Conservation (phyloP, 495 filamentous ascomycete species). For the Parathielavia hyrcaniae region DNA sequence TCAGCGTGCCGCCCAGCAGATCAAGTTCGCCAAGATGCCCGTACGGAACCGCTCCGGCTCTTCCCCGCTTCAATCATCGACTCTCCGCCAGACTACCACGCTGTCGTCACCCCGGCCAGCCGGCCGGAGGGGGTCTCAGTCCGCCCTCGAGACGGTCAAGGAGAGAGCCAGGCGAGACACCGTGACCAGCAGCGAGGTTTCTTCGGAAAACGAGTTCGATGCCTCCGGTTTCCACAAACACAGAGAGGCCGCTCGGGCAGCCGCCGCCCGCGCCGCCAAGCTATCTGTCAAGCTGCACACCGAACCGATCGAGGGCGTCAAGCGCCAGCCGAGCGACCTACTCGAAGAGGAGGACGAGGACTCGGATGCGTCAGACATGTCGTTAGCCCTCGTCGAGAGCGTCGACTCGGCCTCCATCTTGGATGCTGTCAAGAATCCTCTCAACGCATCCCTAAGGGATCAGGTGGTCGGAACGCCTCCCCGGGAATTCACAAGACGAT, state of each 20-base stretch:
- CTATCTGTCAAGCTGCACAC: slow-evolving; percentile 41
- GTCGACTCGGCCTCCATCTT: slow-evolving; percentile 51
- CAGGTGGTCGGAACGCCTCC: slow-evolving; percentile 52
- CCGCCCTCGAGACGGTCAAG: slow-evolving; percentile 66
- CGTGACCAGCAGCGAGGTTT: slow-evolving; percentile 85
- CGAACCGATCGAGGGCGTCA: slow-evolving; percentile 39
- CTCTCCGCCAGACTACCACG: slow-evolving; percentile 41
- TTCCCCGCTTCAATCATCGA: slow-evolving; percentile 67
- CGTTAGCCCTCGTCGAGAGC: slow-evolving; percentile 48
- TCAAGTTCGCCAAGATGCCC: slow-evolving; percentile 93
- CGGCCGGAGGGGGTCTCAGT: slow-evolving; percentile 63
- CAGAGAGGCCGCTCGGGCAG: slow-evolving; percentile 43
- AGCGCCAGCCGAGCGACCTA: slow-evolving; percentile 48
- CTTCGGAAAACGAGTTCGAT: slow-evolving; percentile 81
- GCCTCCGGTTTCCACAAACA: slow-evolving; percentile 56
- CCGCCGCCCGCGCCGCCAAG: slow-evolving; percentile 31
- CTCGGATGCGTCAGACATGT: slow-evolving; percentile 51
- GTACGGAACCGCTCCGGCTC: slow-evolving; percentile 80
- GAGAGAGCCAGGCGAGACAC: slow-evolving; percentile 75
- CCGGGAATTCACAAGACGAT: slow-evolving; percentile 45
- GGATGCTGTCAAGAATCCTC: slow-evolving; percentile 43
- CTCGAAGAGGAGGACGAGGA: slow-evolving; percentile 55
- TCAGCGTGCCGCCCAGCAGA: slow-evolving; percentile 62
- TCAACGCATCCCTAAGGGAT: slow-evolving; percentile 43
- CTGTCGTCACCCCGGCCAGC: slow-evolving; percentile 32